Base-by-base conservation (phyloP, 805 yeast species). In the Kluyveromyces wickerhamii region DNA sequence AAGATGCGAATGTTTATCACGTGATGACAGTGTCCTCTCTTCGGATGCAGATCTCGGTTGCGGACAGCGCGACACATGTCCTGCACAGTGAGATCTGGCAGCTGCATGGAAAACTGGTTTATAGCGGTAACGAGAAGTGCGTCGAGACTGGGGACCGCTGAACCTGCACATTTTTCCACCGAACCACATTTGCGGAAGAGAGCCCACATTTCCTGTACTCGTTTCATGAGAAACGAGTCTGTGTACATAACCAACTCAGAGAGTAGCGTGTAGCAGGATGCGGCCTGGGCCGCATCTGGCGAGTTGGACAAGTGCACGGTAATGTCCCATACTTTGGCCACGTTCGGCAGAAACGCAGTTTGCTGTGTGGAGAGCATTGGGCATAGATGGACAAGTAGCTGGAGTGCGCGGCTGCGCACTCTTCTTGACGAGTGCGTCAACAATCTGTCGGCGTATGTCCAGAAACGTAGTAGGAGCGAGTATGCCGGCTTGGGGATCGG, bases 381-480 rank as follows among this genome's bases (percentile, higher is more conserved):
- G 3, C 74, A 39, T 0, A 67, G 55, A 12, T 60, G 53, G 5
- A 54, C 45, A 13, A 71, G 51, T 1, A 83, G 66, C 21, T 57
- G 62, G 35, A 88, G 52, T 5, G 86, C 67, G 39, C 74, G 78
- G 3, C 70, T 51, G 27, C 73, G 69, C 20, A 89, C 54, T 3
- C 66, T 57, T 2, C 67, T 54, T 0, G 94, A 79, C 2, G 73
- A 71, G 46, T 83, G 92, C 2, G 84, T 75, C 23, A 85, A 58
- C 19, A 74, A 65, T 38, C 84, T 62, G 35, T 83, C 81, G 5
- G 89, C 79, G 51, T 86, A 84, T 5, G 65, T 69, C 35, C 76
- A 64, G 3, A 89, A 75, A 36, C 73, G 72, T 28, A 76, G 72
- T 1, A 83, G 58, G 2, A 78, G 60, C 25, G 58, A 52, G 53